These are phyloP conservation scores for Quercus variabilis DNA, from an alignment of 306 rosid genomes.

Conservation along the genomic window DNA sequence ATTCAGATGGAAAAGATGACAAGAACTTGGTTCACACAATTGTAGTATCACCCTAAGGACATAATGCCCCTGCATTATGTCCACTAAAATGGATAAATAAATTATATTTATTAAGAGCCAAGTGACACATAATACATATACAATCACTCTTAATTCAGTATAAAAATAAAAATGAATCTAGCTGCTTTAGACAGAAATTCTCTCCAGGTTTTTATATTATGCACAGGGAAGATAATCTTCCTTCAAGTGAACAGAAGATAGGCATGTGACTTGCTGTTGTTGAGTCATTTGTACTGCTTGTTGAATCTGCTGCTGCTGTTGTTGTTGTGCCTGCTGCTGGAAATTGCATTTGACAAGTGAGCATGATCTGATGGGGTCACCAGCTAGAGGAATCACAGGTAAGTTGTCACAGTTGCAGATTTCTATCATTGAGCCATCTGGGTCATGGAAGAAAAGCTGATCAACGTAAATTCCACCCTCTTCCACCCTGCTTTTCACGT, in stretches of 20 bases:
- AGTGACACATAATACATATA: too few relatives aligned
- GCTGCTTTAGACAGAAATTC: not conserved
- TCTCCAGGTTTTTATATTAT: not conserved
- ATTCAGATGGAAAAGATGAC: too few relatives aligned
- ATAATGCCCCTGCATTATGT: too few relatives aligned
- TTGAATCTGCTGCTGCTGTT: slow-evolving; percentile 30
- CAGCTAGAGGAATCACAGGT: slow-evolving; percentile 53
- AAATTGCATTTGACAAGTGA: slow-evolving; percentile 38
- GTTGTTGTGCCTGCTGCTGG: slow-evolving; percentile 20
- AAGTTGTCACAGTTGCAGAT: slow-evolving; percentile 79
- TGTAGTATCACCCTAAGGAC: too few relatives aligned
- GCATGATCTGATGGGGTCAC: slow-evolving; percentile 29
- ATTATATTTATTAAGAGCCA: too few relatives aligned
- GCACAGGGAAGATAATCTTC: slow-evolving; percentile 20
- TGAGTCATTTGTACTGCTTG: slow-evolving; percentile 26
- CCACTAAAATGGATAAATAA: too few relatives aligned
- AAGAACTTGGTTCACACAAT: too few relatives aligned
- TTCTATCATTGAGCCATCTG: slow-evolving; percentile 78
- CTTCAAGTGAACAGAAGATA: not conserved
- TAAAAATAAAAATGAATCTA: too few relatives aligned
- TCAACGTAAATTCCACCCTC: slow-evolving; percentile 63
- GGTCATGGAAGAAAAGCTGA: slow-evolving; percentile 86
- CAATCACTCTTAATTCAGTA: too few relatives aligned
- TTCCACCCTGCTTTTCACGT: slow-evolving; percentile 53
- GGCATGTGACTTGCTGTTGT: slow-evolving; percentile 2